Conservation (phyloP, 2,329 filamentous ascomycete genomes). For the Rhytidhysteron rufulum region DNA sequence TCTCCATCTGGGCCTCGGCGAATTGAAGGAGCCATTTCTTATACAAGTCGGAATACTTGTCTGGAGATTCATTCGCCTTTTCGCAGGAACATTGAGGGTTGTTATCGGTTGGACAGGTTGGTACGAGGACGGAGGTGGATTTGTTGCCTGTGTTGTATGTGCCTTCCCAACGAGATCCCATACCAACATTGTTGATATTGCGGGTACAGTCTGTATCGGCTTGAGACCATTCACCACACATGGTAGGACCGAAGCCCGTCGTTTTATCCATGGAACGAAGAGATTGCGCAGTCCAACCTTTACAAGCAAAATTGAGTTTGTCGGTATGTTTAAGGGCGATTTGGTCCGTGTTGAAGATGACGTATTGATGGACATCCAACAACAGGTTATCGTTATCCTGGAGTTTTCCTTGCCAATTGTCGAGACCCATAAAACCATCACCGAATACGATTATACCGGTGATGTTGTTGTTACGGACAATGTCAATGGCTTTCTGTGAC, state of each 20-base stretch:
- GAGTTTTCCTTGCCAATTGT: conserved; percentile 85
- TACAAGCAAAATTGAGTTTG: conserved; percentile 84
- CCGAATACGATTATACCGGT: conserved; percentile 75
- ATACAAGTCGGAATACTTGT: conserved; percentile 66
- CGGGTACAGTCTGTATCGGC: conserved; percentile 91
- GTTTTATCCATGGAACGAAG: conserved; percentile 65
- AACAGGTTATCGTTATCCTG: conserved; percentile 68
- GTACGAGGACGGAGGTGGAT: conserved; percentile 60
- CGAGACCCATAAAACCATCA: conserved; percentile 89
- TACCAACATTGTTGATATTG: conserved; percentile 84
- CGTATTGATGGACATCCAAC: conserved; percentile 97
- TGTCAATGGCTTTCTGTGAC: conserved; percentile 69
- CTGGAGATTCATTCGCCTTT: conserved; percentile 69
- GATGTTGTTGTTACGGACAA: conserved; percentile 75
- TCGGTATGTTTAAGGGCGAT: conserved; percentile 75
- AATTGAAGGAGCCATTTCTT: conserved; percentile 85
- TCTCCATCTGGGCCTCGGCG: conserved; percentile 92
- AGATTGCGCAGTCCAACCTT: conserved; percentile 80
- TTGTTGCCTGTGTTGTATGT: conserved; percentile 68
- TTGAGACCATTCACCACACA: conserved; percentile 96
- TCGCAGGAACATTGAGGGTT: conserved; percentile 67
- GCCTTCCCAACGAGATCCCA: conserved; percentile 88
- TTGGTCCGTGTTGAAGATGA: conserved; percentile 92
- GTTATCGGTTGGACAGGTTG: conserved; percentile 66
- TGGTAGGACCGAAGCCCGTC: conserved; percentile 85